Evolutionary conservation across 1,139 yeast species (phyloP).

Genomic region (Pneumocystis wakefieldiae): DNA sequence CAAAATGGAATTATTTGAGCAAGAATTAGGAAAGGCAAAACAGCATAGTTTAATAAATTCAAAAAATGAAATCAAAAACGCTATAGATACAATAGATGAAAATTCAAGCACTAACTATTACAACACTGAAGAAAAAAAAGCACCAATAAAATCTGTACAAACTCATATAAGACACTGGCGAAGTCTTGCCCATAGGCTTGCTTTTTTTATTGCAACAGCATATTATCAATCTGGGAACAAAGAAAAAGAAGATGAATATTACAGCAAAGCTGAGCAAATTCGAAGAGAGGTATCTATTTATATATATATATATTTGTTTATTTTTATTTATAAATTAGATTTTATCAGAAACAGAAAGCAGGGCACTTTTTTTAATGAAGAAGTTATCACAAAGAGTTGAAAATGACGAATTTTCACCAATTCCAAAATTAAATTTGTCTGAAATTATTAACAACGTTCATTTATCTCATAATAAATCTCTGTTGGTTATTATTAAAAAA

Average conservation of each 20-base stretch:
- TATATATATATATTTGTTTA: conserved; percentile 18
- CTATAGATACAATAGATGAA: conserved; percentile 11
- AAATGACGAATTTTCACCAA: conserved; percentile 16
- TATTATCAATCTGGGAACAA: conserved; percentile 43
- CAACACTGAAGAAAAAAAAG: conserved; percentile 4
- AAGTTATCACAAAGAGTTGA: conserved; percentile 12
- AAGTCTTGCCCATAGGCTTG: conserved; percentile 57
- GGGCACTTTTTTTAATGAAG: conserved; percentile 19
- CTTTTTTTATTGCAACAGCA: conserved; percentile 67
- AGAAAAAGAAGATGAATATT: conserved; percentile 33
- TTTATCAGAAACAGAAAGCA: conserved; percentile 13
- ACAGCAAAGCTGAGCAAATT: conserved; percentile 47
- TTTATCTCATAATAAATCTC: conserved; percentile 14
- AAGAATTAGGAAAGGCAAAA: conserved; percentile 15
- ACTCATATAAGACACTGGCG: conserved; percentile 29
- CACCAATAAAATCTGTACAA: conserved; percentile 16
- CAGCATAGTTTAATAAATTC: conserved; percentile 14
- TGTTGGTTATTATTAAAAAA: conserved; percentile 20
- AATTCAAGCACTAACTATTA: background rate
- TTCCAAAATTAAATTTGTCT: conserved; percentile 16
- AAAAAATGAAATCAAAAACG: conserved; percentile 21
- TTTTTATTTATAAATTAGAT: conserved; percentile 4
- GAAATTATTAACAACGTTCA: conserved; percentile 20
- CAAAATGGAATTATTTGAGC: conserved; percentile 22
- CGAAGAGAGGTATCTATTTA: conserved; percentile 42